phyloP scores from a whole-genome alignment of 768 basidiomycete genomes.

The Nevesoporus exiguus region DNA sequence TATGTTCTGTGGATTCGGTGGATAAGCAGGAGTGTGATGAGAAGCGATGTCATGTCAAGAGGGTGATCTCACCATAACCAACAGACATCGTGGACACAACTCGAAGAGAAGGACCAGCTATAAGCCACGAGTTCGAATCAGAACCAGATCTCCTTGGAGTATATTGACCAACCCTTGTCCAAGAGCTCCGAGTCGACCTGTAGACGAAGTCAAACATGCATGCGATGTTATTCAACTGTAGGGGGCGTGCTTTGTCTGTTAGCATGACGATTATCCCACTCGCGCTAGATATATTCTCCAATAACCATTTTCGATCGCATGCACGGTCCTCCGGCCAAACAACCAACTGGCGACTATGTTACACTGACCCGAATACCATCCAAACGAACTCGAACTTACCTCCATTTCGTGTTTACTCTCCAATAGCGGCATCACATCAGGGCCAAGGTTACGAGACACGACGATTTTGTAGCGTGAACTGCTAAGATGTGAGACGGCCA shows the following conservation, averaged over 20 bases:
- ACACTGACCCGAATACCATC: neutral
- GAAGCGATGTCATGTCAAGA: neutral
- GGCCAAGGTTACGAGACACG: constrained; percentile 58
- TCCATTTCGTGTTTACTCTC: constrained; percentile 49
- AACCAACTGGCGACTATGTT: constrained; percentile 36
- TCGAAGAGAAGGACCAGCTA: constrained; percentile 71
- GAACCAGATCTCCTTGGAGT: neutral
- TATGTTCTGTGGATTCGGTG: constrained; percentile 61
- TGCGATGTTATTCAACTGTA: too few species aligned
- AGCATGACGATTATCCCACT: constrained; percentile 62
- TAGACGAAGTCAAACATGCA: neutral
- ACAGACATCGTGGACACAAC: constrained; percentile 95
- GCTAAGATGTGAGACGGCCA: constrained; percentile 22
- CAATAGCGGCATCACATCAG: constrained; percentile 59
- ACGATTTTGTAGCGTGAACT: constrained; percentile 43
- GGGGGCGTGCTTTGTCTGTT: constrained; percentile 57
- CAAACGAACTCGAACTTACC: constrained; percentile 32
- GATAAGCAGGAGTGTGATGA: neutral
- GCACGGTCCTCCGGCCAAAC: constrained; percentile 50
- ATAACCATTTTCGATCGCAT: constrained; percentile 66
- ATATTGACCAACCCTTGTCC: constrained; percentile 32
- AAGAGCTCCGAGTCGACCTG: constrained; percentile 71
- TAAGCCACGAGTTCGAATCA: neutral
- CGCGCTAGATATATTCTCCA: constrained; percentile 67
- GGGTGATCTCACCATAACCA: constrained; percentile 60